These are phyloP conservation scores for Trematosphaeria pertusa DNA, from an alignment of 2,329 filamentous ascomycete genomes.

Conservation along the genomic window DNA sequence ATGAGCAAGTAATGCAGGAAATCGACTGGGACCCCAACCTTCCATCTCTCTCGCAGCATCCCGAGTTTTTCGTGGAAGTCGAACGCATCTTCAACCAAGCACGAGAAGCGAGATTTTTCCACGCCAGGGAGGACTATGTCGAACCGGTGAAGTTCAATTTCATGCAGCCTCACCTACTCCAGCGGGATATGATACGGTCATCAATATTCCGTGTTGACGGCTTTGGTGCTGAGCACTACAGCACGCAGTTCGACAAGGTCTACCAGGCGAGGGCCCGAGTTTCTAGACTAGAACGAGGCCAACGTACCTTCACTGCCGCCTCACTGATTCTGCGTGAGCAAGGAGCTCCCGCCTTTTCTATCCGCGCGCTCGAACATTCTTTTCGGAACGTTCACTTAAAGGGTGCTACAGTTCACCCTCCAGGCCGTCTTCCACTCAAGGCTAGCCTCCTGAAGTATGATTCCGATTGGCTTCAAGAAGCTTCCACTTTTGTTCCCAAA, in stretches of 20 bases:
- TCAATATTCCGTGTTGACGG: constrained; percentile 34
- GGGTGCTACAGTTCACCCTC: constrained; percentile 1
- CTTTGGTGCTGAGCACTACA: constrained; percentile 43
- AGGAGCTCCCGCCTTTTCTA: constrained; percentile 12
- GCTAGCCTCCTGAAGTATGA: constrained; percentile 23
- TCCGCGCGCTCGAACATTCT: constrained; percentile 9
- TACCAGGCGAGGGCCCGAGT: constrained; percentile 30
- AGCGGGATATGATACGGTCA: constrained; percentile 39
- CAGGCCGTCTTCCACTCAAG: constrained; percentile 4
- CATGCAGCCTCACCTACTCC: constrained; percentile 22
- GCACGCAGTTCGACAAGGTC: constrained; percentile 16
- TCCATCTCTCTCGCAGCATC: constrained; percentile 42
- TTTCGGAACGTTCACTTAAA: constrained; percentile 18
- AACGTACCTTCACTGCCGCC: constrained; percentile 19
- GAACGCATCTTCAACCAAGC: constrained; percentile 33
- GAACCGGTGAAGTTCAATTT: constrained; percentile 10
- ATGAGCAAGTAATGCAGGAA: constrained; percentile 52
- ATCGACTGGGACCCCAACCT: constrained; percentile 52
- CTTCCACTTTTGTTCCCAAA: constrained; percentile 11
- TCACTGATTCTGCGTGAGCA: constrained; percentile 24
- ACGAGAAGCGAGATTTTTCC: constrained; percentile 20
- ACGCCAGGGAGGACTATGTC: constrained; percentile 10
- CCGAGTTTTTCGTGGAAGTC: constrained; percentile 29
- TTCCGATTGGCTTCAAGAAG: constrained; percentile 26
- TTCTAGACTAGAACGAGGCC: constrained; percentile 11